Base-by-base conservation (phyloP, 2,329 filamentous ascomycete species). In the Phialophora tarda region DNA sequence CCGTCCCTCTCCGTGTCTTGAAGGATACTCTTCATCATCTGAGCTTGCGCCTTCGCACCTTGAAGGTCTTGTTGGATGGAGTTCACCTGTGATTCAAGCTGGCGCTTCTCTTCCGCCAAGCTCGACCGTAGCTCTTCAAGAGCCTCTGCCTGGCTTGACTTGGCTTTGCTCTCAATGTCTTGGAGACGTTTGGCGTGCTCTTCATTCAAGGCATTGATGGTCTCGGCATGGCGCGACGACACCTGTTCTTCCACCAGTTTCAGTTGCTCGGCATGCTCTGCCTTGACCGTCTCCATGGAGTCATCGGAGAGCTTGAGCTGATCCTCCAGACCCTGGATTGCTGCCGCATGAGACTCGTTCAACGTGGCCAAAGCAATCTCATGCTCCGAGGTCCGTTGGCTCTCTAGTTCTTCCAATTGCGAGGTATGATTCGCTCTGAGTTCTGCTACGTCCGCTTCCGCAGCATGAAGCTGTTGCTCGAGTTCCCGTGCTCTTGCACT, bases 401-500 rank as follows among this genome's bases (percentile, higher is more conserved):
- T 72, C 58, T 76, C 72, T 3, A 79, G 68, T 38, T 73, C 62
- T 41, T 77, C 74, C 23, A 80, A 61, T 59, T 78, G 76, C 21
- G 70, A 64, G 30, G 75, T 69, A 65, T 79, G 77, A 0, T 66
- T 69, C 1, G 71, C 66, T 68, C 74, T 74, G 4, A 50, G 48
- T 8, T 64, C 59, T 12, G 63, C n/a, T 41, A 67, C 24, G 14
- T 63, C 64, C 6, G 67, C 62, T 56, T 66, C 62, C 3, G 59
- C 65, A n/a, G 64, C 38, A 50, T 62, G 62, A 21, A 68, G 66
- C 47, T 67, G 68, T 24, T 64, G 56, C 51, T 68, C 61, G 17
- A 70, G 54, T 14, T 61, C 30, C n/a, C 47, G 63, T 2, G 67
- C 38, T 38, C 51, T 62, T 55, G 68, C 62, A 47, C 54, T 63